phyloP scores from a whole-genome alignment of 2,329 filamentous ascomycete genomes.

The Elsinoe arachidis region DNA sequence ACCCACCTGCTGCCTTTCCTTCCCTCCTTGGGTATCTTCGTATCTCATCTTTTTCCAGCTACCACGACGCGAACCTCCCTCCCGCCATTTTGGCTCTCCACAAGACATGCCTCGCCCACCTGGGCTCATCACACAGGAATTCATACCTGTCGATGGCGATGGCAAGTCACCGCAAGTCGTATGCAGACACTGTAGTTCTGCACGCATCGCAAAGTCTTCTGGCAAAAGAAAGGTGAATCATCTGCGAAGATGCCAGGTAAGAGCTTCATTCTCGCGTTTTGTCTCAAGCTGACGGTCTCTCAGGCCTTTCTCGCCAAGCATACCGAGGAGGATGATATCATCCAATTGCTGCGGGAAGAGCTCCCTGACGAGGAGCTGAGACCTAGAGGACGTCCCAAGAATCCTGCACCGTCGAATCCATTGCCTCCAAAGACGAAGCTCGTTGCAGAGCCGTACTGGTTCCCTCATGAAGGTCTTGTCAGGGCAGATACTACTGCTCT shows the following conservation, averaged over 20 bases:
- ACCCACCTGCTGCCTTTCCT: background rate
- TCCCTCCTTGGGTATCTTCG: conserved; percentile 1
- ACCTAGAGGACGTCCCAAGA: conserved; percentile 4
- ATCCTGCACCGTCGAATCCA: background rate
- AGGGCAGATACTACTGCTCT: conserved; percentile 8
- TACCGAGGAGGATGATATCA: conserved; percentile 1
- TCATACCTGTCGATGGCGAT: conserved; percentile 2
- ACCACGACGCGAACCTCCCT: background rate
- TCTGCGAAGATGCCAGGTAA: conserved; percentile 5
- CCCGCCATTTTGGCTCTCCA: background rate
- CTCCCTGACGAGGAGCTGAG: conserved; percentile 4
- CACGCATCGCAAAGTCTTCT: conserved; percentile 12
- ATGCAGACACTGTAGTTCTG: conserved; percentile 7
- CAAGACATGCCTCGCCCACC: conserved; percentile 8
- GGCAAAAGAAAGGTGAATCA: conserved; percentile 9
- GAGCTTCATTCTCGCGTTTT: background rate
- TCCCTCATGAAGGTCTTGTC: conserved; percentile 9
- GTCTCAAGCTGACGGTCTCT: background rate
- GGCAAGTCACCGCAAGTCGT: conserved; percentile 6
- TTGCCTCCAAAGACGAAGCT: conserved; percentile 8
- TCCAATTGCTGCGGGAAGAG: conserved; percentile 3
- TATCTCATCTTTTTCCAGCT: background rate
- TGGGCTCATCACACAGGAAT: conserved; percentile 9
- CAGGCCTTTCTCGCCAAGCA: conserved; percentile 9
- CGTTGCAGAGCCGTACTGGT: conserved; percentile 2